Evolutionary conservation across 371 early-diverging fungal genomes (phyloP).

Genomic region (Rhizomucor pusillus): DNA sequence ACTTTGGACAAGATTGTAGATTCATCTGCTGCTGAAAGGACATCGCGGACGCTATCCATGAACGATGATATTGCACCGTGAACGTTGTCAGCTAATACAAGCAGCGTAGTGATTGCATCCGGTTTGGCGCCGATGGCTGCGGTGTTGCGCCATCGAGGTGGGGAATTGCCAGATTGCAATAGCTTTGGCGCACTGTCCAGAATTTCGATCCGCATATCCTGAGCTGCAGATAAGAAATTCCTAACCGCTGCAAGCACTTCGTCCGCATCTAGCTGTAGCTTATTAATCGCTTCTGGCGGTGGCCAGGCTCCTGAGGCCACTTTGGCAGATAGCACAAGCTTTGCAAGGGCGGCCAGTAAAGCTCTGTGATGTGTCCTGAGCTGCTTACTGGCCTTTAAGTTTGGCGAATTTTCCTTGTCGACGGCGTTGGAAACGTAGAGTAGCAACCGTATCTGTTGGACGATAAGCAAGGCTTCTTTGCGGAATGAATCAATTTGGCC

Average conservation of each 20-base stretch:
- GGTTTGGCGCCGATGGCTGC: slow-evolving; percentile 6
- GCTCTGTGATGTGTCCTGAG: slow-evolving; percentile 74
- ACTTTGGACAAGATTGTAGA: slow-evolving; percentile 24
- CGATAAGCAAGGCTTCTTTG: slow-evolving; percentile 46
- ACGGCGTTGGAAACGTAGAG: slow-evolving; percentile 76
- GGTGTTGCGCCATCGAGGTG: slow-evolving; percentile 13
- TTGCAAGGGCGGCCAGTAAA: slow-evolving; percentile 77
- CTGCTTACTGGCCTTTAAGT: slow-evolving; percentile 62
- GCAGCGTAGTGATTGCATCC: slow-evolving; percentile 14
- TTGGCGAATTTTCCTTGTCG: slow-evolving; percentile 62
- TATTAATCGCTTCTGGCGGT: slow-evolving; percentile 21
- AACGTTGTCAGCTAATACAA: slow-evolving; percentile 32
- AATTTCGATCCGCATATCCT: slow-evolving; percentile 64
- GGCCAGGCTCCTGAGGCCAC: slow-evolving; percentile 77
- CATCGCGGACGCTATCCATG: slow-evolving; percentile 28
- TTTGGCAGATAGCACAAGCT: slow-evolving; percentile 81
- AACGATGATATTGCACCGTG: slow-evolving; percentile 31
- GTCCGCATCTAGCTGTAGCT: slow-evolving; percentile 36
- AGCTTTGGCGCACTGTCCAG: slow-evolving; percentile 48
- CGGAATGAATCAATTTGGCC: slow-evolving; percentile 21
- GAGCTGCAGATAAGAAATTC: slow-evolving; percentile 74
- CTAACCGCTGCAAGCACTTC: slow-evolving; percentile 75
- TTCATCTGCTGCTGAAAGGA: slow-evolving; percentile 16
- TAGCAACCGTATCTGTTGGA: slow-evolving; percentile 79
- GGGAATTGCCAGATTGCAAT: slow-evolving; percentile 7